phyloP scores from a whole-genome alignment of 169 alveolate genomes.

The Sarcocystis neurona region DNA sequence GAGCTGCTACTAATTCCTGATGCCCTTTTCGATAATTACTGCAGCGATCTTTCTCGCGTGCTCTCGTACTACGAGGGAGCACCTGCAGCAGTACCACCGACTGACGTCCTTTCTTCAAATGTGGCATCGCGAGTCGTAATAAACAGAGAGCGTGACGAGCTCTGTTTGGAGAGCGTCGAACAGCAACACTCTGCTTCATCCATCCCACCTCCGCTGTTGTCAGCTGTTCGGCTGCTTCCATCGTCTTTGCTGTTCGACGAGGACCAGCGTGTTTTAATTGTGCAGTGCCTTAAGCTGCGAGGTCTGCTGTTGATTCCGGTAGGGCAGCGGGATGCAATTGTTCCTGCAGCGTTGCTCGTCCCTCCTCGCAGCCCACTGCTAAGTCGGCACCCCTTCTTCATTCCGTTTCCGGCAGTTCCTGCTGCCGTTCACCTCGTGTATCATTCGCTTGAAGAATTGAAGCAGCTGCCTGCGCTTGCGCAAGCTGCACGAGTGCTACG shows the following conservation, averaged over 20 bases:
- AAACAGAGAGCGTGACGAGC: background rate
- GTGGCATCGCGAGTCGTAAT: background rate
- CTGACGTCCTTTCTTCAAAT: background rate
- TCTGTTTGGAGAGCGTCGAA: too few species aligned
- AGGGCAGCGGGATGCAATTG: too few species aligned
- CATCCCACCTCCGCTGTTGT: too few species aligned
- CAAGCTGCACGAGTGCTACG: background rate
- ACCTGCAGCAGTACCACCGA: background rate
- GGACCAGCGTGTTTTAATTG: conserved; percentile 21
- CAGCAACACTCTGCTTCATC: too few species aligned
- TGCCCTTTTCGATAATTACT: too few species aligned
- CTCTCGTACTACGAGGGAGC: background rate
- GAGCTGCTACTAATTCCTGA: too few species aligned
- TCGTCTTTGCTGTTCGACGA: conserved; percentile 2
- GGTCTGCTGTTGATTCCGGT: conserved; percentile 49
- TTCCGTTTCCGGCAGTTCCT: conserved; percentile 19
- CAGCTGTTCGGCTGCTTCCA: too few species aligned
- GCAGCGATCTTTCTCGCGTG: too few species aligned
- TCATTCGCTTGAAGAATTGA: background rate
- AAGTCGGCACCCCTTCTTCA: background rate
- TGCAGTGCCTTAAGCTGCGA: conserved; percentile 20
- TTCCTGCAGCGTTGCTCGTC: background rate
- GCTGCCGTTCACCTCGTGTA: background rate
- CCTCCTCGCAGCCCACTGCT: background rate
- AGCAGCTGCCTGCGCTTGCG: background rate